Evolutionary conservation across 2,329 filamentous ascomycete species (phyloP).

Genomic region (Aspergillus hiratsukae): DNA sequence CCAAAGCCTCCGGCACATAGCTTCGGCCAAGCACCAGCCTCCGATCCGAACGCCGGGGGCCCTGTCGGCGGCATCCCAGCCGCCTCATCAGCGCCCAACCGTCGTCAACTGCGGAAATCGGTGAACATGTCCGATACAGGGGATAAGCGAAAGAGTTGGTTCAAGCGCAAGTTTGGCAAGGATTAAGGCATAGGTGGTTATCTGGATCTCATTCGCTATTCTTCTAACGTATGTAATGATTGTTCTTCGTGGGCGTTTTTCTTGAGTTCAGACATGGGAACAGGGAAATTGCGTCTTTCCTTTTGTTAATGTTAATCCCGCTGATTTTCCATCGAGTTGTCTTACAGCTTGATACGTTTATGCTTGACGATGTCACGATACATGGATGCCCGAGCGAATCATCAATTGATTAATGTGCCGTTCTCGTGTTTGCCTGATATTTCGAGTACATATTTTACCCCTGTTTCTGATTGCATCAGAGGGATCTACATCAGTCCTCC

Average conservation of each 20-base stretch:
- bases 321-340: slow-evolving; percentile 4
- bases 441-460: not conserved
- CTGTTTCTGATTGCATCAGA: not conserved
- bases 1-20: not conserved
- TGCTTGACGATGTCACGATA: slow-evolving; percentile 23
- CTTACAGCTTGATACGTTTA: slow-evolving; percentile 4
- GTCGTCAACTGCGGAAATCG: slow-evolving; percentile 20
- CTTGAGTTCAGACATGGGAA: slow-evolving; percentile 1
- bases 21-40: slow-evolving; percentile 8
- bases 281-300: slow-evolving; percentile 1
- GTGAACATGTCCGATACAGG: slow-evolving; percentile 15
- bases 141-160: slow-evolving; percentile 88
- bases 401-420: slow-evolving; percentile 4
- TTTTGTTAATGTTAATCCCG: slow-evolving; percentile 2
- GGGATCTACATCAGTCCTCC: not conserved
- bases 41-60: slow-evolving; percentile 21
- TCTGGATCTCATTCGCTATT: slow-evolving; percentile 23
- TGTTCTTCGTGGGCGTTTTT: slow-evolving; percentile 3
- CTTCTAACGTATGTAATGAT: slow-evolving; percentile 4
- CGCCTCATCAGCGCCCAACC: slow-evolving; percentile 14
- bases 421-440: not conserved
- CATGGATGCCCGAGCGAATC: slow-evolving; percentile 12
- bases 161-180: slow-evolving; percentile 73
- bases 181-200: slow-evolving; percentile 13
- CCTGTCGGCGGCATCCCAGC: slow-evolving; percentile 22